phyloP scores from a whole-genome alignment of 352 stramenopile genomes.

The Phytophthora palmivora region DNA sequence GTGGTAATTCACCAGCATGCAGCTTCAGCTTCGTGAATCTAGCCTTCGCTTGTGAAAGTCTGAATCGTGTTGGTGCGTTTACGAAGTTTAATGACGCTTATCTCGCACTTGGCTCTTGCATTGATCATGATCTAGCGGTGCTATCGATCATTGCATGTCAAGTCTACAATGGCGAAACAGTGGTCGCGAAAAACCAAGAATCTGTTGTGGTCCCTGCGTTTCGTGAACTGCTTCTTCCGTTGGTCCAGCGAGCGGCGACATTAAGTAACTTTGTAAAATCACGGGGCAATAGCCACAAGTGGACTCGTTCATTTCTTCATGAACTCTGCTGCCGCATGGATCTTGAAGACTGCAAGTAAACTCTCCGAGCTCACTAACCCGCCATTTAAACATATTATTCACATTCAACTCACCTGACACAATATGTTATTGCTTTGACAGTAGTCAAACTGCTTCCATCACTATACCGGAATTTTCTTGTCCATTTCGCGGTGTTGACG shows the following conservation, averaged over 20 bases:
- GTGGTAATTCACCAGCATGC: not conserved
- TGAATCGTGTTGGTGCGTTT: slow-evolving; percentile 3
- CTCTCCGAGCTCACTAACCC: too few relatives aligned
- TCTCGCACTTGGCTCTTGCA: slow-evolving; percentile 9
- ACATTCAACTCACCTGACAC: too few relatives aligned
- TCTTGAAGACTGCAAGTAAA: slow-evolving; percentile 32
- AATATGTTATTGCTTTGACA: too few relatives aligned
- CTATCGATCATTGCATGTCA: slow-evolving; percentile 22
- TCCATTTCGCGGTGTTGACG: too few relatives aligned
- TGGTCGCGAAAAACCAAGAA: slow-evolving; percentile 28
- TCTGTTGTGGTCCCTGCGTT: slow-evolving; percentile 12
- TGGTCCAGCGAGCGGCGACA: slow-evolving; percentile 25
- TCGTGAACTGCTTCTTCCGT: slow-evolving; percentile 24
- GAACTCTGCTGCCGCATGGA: slow-evolving; percentile 51
- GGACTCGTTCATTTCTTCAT: slow-evolving; percentile 50
- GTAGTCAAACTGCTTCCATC: too few relatives aligned
- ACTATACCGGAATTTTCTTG: too few relatives aligned
- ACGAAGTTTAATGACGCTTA: slow-evolving; percentile 12
- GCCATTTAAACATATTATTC: too few relatives aligned
- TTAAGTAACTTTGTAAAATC: slow-evolving; percentile 42
- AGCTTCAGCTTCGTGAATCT: slow-evolving; percentile 41
- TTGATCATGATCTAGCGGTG: slow-evolving; percentile 12
- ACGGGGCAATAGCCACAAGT: slow-evolving; percentile 41
- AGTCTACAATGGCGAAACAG: slow-evolving; percentile 49
- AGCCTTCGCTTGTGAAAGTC: slow-evolving; percentile 23